Percentiles rank a stretch among this genome's conserved stretches.
phyloP scores from a whole-genome alignment of 2,329 filamentous ascomycete genomes.

The Dothiorella sarmentorum region DNA sequence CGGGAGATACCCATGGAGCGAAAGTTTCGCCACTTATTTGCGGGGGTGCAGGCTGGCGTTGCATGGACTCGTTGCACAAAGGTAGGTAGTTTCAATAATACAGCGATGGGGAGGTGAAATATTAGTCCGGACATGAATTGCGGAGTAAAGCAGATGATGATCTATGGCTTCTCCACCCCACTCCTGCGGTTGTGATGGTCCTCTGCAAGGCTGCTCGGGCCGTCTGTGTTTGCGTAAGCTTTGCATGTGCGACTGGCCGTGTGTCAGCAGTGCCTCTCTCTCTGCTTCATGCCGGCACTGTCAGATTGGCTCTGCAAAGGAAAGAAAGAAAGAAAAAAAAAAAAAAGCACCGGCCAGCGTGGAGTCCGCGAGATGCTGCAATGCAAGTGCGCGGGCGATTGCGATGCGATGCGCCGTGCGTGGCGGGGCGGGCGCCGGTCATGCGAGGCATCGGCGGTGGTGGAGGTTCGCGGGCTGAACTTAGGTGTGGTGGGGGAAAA shows the following conservation, averaged over 20 bases:
- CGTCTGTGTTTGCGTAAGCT: constrained; percentile 7
- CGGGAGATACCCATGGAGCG: constrained; percentile 14
- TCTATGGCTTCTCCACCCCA: too few species aligned
- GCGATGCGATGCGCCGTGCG: not conserved
- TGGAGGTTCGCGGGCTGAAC: not conserved
- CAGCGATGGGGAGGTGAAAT: too few species aligned
- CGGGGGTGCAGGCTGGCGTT: constrained; percentile 11
- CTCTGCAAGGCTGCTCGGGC: too few species aligned
- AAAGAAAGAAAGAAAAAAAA: too few species aligned
- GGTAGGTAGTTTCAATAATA: not conserved
- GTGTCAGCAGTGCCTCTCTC: constrained; percentile 2
- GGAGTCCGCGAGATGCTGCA: not conserved
- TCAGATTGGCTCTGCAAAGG: not conserved
- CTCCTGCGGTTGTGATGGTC: too few species aligned
- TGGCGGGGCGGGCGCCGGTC: not conserved
- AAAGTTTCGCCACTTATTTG: constrained; percentile 13
- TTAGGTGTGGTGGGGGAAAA: not conserved
- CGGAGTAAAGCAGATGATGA: too few species aligned
- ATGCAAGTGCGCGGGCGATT: not conserved
- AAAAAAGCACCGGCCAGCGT: not conserved
- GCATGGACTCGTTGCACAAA: not conserved
- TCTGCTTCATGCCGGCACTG: constrained; percentile 3
- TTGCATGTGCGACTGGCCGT: constrained; percentile 7
- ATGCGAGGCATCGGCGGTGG: not conserved
- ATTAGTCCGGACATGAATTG: too few species aligned